A percentile compares a stretch with the other conserved stretches of the same genome.
These are phyloP conservation scores for Prunus mira DNA, from an alignment of 306 rosid genomes.

Conservation along the genomic window DNA sequence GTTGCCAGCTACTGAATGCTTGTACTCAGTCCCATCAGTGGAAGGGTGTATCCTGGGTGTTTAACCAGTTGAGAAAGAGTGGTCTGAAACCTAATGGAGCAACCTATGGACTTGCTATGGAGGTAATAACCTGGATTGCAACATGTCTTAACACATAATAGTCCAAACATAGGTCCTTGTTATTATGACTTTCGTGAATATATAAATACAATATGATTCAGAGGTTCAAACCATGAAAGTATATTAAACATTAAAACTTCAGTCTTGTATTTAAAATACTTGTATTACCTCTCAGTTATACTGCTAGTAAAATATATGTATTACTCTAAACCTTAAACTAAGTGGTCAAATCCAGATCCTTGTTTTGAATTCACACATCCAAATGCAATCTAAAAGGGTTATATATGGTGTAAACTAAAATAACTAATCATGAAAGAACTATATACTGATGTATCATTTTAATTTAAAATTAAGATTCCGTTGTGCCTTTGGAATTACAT, in stretches of 20 bases:
- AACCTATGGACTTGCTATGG: slow-evolving; percentile 93
- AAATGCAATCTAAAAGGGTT: not conserved
- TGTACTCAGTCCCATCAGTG: slow-evolving; percentile 76
- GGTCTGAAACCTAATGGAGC: slow-evolving; percentile 83
- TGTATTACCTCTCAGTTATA: too few species aligned
- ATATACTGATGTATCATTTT: not conserved
- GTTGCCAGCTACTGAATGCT: slow-evolving; percentile 75
- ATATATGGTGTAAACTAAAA: not conserved
- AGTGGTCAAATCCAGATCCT: too few species aligned
- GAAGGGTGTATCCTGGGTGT: slow-evolving; percentile 90
- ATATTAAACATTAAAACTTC: not conserved
- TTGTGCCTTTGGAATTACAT: not conserved
- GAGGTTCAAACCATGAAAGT: slow-evolving; percentile 4
- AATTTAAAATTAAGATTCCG: not conserved
- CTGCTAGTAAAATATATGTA: too few species aligned
- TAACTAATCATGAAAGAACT: not conserved
- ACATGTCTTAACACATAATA: slow-evolving; percentile 13
- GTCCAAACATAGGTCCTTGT: slow-evolving; percentile 10
- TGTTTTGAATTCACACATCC: too few species aligned
- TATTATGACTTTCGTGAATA: not conserved
- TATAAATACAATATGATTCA: not conserved
- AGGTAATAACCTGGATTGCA: slow-evolving; percentile 53
- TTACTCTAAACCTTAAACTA: too few species aligned
- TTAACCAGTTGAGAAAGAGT: slow-evolving; percentile 56
- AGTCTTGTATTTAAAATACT: too few species aligned